These are phyloP conservation scores for Magnolia sinica DNA, from an alignment of 164 flowering plant species.

Conservation along the genomic window DNA sequence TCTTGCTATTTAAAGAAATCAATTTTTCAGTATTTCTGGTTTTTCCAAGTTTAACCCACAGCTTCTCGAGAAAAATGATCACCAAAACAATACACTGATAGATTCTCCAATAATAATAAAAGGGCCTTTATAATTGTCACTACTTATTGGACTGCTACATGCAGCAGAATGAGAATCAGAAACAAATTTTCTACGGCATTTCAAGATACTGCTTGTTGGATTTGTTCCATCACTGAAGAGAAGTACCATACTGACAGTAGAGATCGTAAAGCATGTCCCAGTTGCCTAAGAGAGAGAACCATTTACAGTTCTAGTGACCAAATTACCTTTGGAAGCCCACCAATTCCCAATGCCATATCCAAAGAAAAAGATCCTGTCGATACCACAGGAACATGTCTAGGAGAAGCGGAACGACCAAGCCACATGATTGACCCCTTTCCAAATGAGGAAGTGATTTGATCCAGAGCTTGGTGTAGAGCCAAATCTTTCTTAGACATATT, in stretches of 20 bases:
- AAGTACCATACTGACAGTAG: not conserved
- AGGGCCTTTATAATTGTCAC: too few species aligned
- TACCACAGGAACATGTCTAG: conserved; percentile 63
- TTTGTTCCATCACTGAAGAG: not conserved
- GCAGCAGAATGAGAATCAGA: too few species aligned
- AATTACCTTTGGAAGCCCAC: conserved; percentile 92
- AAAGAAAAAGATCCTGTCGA: conserved; percentile 88
- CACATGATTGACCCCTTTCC: conserved; percentile 98
- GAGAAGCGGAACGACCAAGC: conserved; percentile 71
- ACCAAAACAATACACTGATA: too few species aligned
- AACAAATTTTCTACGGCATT: too few species aligned
- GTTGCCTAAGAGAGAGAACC: not conserved
- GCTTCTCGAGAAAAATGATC: too few species aligned
- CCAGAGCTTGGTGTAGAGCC: conserved; percentile 77
- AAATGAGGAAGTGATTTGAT: conserved; percentile 80
- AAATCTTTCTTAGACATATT: conserved; percentile 75
- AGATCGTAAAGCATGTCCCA: not conserved
- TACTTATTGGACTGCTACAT: too few species aligned
- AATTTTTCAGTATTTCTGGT: too few species aligned
- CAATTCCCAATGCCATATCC: conserved; percentile 82
- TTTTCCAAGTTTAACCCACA: too few species aligned
- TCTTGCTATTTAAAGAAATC: too few species aligned
- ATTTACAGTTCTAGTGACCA: not conserved
- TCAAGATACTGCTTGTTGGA: not conserved
- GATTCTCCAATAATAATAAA: too few species aligned